Base-by-base conservation (phyloP, 2,329 filamentous ascomycete genomes). In the Clarireedia hainanense region DNA sequence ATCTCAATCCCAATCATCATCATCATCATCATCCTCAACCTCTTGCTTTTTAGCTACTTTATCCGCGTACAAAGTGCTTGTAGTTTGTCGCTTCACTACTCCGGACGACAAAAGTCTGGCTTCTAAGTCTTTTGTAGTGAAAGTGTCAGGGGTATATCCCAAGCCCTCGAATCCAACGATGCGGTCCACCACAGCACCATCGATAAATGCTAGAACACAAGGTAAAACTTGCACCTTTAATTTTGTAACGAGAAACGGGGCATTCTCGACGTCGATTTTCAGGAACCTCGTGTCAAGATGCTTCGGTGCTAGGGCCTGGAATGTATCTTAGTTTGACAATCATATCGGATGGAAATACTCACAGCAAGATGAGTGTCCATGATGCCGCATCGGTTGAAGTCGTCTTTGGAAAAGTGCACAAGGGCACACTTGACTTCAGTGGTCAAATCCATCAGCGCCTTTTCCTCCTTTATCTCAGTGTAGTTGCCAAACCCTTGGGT, bases 121-220 rank as follows among this genome's bases (percentile, higher is more conserved):
- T 61, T 83, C 80, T 47, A 83, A 66, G 56, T 81, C 78, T 34
- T 74, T 71, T 1, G 77, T 77, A 1, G 74, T 79, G 62, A 83
- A 81, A 3, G 68, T 76, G 62, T 83, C 78, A 34, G 58, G 63
- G 2, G 74, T 76, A 57, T 75, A 74, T 14, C 78, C 77, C 9
- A 83, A 69, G 2, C 79, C 79, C 61, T 82, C 80, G 61, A 83
- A 83, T 1, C 80, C 80, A 55, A 83, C 72, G 37, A 83, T 78
- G 26, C 80, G 72, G 63, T 82, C 80, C 39, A 76, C 75, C 45
- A 75, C 73, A 47, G 78, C 71, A 6, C 79, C 80, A 61, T 81
- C 75, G 23, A 79, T 71, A 63, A 82, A 83, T 3, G 76, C 74
- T 50, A 83, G 73, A 17, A 83, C 77, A 63, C 80, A 83, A 4